Base-by-base conservation (phyloP, 208 protist genomes). In the Acanthamoeba triangularis region DNA sequence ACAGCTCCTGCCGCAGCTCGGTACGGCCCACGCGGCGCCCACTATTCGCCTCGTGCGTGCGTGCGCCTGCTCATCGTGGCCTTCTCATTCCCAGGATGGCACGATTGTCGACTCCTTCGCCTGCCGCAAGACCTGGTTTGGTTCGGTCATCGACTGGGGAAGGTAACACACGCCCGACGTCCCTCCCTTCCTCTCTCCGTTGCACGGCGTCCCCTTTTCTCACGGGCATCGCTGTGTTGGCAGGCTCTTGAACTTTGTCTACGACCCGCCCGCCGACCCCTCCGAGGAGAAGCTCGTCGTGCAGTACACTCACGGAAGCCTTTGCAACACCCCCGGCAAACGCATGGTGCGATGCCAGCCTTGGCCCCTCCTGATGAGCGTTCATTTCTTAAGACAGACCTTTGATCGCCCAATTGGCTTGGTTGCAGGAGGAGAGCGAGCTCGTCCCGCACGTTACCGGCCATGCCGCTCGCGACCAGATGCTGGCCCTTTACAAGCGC, bases 211-310 rank as follows among this genome's bases (percentile, higher is more conserved):
- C 1, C 1, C 3, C 1, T 37, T n/a, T 72, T 4, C 0, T 3
- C 59, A 54, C 0, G 0, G 16, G 28, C 63, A 72, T 37, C n/a
- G 25, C n/a, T 6, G 23, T 41, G 10, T 78, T 16, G 7, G n/a
- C 85, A 93, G 87, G 30, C 63, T 93, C 25, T 74, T 93, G 87
- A 93, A 76, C 47, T 69, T 93, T n/a, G 56, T 78, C 16, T 93
- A 93, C 65, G 65, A 93, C 5, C 25, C 59, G 28, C 28, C 87
- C 4, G 33, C 80, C 13, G 87, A 93, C 44, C 87, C 87, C 14
- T 6, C 87, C n/a, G 87, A 93, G 47, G 87, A 93, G 87, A 93
- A 93, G 44, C 56, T 93, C 25, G 87, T 93, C 47, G 63, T 93
- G 8, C 56, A 76, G 56, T 93, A 93, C 65, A 76, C 56, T 30